Conservation (phyloP, 1,284 basidiomycete species). For the Nidula niveotomentosa region DNA sequence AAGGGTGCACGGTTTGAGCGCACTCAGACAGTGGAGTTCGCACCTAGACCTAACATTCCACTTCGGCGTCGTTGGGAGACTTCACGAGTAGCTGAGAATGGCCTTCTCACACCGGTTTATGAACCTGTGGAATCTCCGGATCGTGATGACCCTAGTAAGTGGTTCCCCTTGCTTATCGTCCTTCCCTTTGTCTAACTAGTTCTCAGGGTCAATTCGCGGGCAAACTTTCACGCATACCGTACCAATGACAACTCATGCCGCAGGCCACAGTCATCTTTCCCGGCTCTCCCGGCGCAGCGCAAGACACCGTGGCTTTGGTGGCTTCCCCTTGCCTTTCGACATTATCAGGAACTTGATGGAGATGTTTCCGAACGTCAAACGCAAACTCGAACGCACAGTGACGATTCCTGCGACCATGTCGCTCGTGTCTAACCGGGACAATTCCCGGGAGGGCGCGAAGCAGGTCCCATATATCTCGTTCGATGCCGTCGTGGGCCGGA, state of each 20-base stretch:
- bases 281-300: neutral
- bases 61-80: neutral
- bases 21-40: constrained; percentile 62
- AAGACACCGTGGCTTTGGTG: constrained; percentile 36
- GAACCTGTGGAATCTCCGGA: neutral
- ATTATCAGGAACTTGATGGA: constrained; percentile 28
- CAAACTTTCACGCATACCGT: neutral
- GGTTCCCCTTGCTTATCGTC: neutral
- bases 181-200: neutral
- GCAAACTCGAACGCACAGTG: constrained; percentile 35
- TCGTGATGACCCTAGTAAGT: neutral
- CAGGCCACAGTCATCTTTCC: constrained; percentile 8
- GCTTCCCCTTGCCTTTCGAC: constrained; percentile 43
- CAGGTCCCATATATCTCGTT: constrained; percentile 37
- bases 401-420: constrained; percentile 24
- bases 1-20: constrained; percentile 30
- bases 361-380: constrained; percentile 33
- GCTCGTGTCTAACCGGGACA: neutral
- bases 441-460: constrained; percentile 23
- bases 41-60: constrained; percentile 19
- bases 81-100: neutral
- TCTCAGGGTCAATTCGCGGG: neutral
- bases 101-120: neutral
- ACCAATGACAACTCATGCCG: constrained; percentile 8
- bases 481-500: constrained; percentile 53